Evolutionary conservation across 139 green algal genomes (phyloP).

Genomic region (Deuterostichococcus epilithicus): DNA sequence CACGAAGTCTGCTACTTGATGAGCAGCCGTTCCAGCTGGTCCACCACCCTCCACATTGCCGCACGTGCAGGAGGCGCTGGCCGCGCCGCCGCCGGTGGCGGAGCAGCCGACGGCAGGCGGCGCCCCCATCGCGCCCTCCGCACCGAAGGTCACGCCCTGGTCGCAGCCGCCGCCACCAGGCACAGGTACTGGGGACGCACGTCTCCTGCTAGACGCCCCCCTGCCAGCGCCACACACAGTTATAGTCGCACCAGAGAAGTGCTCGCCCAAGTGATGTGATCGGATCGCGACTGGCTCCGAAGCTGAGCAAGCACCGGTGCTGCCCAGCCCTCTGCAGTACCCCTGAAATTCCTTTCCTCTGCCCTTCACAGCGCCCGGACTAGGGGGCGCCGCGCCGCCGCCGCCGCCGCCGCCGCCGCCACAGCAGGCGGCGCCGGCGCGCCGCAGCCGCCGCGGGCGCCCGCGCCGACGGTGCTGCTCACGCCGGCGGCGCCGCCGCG

Average conservation of each 20-base stretch:
- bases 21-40: no score
- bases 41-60: no score
- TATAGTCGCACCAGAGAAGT: no score
- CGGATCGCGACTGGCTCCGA: not conserved
- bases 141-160: not conserved
- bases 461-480: constrained; percentile 3
- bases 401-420: constrained; percentile 8
- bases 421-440: not conserved
- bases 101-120: constrained; percentile 6
- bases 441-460: not conserved
- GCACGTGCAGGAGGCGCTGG: not conserved
- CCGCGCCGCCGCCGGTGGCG: not conserved
- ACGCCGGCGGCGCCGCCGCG: not conserved
- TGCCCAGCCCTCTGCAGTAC: not conserved
- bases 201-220: no score
- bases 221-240: no score
- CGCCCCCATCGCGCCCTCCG: constrained; percentile 5
- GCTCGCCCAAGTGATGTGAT: no score
- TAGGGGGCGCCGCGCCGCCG: no score
- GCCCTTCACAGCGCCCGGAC: not conserved
- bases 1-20: no score
- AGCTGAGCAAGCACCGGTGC: not conserved
- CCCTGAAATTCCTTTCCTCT: no score
- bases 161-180: not conserved
- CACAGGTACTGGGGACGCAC: not conserved